Base-by-base conservation (phyloP, 768 basidiomycete genomes). In the Panaeolus cyanescens region DNA sequence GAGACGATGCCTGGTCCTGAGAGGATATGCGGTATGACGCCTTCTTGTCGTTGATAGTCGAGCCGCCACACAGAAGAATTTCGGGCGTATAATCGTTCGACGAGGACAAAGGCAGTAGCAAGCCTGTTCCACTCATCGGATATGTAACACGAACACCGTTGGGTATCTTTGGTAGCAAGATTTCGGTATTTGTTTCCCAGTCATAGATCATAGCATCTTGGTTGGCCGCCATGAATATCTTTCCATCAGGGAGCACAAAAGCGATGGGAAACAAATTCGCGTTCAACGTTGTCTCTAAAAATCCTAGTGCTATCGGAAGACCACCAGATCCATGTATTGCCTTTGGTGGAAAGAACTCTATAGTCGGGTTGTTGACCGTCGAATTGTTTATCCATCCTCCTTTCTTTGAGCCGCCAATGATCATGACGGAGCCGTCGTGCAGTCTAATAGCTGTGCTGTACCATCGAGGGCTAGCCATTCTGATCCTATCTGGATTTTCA, bases 371-470 rank as follows among this genome's bases (percentile, higher is more conserved):
- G 76, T 92, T 91, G 61, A 85, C 83, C 3, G 90, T 91, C 25
- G 78, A 82, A 59, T 93, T 93, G 70, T 93, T 93, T 64, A 92
- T 92, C 91, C 91, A 93, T 9, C 91, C 92, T 7, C 92, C 92
- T 70, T 86, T 90, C 65, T 81, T 86, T 7, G 91, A 90, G 15
- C 92, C 92, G 1, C 92, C 92, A 40, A 94, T 81, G 45, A 94
- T 89, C 84, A 92, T 90, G 0, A 84, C 89, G 65, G 90, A 91
- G n/a, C 92, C 92, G 63, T 92, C 92, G 5, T 77, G 72, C 61
- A 93, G 79, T 42, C 90, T 82, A 50, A 91, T 61, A 3, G 84
- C 86, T 1, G 91, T 90, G 60, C 83, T 86, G 73, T 94, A 94
- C 92, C 92, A 94, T 39, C 92, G 85, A 15, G 90, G 85, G 66